These are phyloP conservation scores for Pigoraptor vietnamica DNA, from an alignment of 78 protist species.

Conservation along the genomic window DNA sequence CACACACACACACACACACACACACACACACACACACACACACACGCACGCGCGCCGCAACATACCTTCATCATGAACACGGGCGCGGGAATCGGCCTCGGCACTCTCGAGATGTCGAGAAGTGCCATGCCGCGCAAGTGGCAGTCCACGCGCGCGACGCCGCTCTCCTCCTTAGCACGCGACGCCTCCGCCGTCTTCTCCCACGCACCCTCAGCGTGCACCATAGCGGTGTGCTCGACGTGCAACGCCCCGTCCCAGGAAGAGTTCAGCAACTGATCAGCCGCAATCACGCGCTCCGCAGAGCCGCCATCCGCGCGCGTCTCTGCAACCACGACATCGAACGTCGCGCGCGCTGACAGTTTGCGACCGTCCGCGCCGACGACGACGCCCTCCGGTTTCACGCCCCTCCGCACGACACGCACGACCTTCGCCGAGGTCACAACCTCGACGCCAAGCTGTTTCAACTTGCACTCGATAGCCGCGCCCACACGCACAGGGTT, in stretches of 20 bases:
- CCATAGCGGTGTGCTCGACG: background rate
- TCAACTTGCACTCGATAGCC: background rate
- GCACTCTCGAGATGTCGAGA: background rate
- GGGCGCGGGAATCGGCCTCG: background rate
- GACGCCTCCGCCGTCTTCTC: background rate
- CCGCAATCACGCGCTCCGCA: background rate
- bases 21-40: too few species aligned
- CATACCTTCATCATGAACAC: background rate
- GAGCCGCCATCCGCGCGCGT: background rate
- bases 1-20: too few species aligned
- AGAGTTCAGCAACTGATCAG: background rate
- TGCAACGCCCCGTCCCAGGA: background rate
- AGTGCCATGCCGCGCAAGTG: background rate
- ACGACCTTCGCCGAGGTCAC: background rate
- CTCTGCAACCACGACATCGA: background rate
- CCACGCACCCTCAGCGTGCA: background rate
- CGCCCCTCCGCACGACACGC: background rate
- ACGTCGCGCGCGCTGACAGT: background rate
- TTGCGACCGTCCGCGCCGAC: background rate
- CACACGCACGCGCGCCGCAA: too few species aligned
- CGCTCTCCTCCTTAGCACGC: background rate
- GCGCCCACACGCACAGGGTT: background rate
- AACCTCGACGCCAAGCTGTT: background rate
- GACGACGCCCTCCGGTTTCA: background rate
- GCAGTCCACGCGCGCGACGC: background rate